Base-by-base conservation (phyloP, 768 basidiomycete genomes). In the Solioccasus polychromus region DNA sequence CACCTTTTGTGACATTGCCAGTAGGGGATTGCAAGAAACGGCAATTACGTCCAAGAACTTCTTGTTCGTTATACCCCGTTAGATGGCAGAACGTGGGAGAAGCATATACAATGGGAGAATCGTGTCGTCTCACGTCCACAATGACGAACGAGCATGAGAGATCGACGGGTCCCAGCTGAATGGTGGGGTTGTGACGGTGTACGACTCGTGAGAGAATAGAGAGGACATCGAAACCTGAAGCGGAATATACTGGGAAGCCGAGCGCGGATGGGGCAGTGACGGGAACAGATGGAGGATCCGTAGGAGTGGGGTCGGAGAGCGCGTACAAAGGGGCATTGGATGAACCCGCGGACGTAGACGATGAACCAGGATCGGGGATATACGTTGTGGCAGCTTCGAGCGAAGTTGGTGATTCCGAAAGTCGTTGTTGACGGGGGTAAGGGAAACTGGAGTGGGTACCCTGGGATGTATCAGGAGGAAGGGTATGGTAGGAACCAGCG, bases 61-160 rank as follows among this genome's bases (percentile, higher is more conserved):
- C 92, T 35, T 70, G 60, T 48, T 87, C 83, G 1, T 59, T 44
- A 59, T 92, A 92, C 3, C 87, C 88, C 0, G 88, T 92, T 35
- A 92, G 73, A 12, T 71, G 67, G 62, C 76, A 82, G 62, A 99
- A 99, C 1, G 79, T 78, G 14, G 89, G 90, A 3, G 85, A 89
- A 45, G 90, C 92, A 57, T 96, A 97, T 5, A 97, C 83, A 62
- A 98, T 86, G 12, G 95, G 92, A 25, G 71, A 70, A 63, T 99
- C 96, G 52, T 80, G 78, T 44, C 87, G 71, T 5, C 87, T 78
- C 19, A 84, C 78, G 62, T 99, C 96, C 35, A 83, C 85, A 31
- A 99, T 88, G 56, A 89, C 77, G 66, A 98, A 99, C n/a, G 85
- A 80, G 62, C 91, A 94, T 6, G 87, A 85, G 48, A 92, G 71